Base-by-base conservation (phyloP, 805 yeast genomes). In the Candida easanensis region DNA sequence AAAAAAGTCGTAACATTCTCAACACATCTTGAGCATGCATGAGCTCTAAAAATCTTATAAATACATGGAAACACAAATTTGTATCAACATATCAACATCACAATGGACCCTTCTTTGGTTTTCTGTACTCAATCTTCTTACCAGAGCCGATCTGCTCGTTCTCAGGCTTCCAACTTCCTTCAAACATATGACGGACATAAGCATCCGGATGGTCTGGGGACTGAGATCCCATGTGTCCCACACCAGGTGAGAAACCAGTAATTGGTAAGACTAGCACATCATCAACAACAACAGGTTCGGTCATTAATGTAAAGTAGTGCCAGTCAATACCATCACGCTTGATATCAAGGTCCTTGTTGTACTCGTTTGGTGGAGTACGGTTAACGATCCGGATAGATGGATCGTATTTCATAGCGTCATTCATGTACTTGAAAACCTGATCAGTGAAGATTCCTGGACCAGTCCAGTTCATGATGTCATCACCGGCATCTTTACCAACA, bases 401-500 rank as follows among this genome's bases (percentile, higher is more conserved):
- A 9, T 36, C 33, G 7, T 41, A 18, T n/a, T 37, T 41, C 6
- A 46, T 4, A 4, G 49, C 49, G 19, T 80, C 83, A 62, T 84
- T 84, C 52, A 91, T 71, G 62, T 91, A 89, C 36, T 76, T 79
- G 63, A 93, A 88, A 18, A 93, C 72, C 9, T 77, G 66, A 61
- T 93, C 98, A 0, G 99, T 91, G 80, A 90, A 93, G 18, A 88
- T 79, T 1, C 95, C 98, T 0, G 98, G 96, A 0, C 99, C 99
- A 0, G 98, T 88, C 96, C 96, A 88, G 57, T 84, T 77, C 95
- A 88, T 87, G 41, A 88, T 77, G 58, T 84, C 89, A 17, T 81
- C 81, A 5, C 95, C 95, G 8, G 71, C 65, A 49, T 82, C 82
- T 51, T 78, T 76, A 5, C 86, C 82, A 36, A 71, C 65, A 0